Conservation (phyloP, 2,329 filamentous ascomycete genomes). For the Whalleya microplaca region DNA sequence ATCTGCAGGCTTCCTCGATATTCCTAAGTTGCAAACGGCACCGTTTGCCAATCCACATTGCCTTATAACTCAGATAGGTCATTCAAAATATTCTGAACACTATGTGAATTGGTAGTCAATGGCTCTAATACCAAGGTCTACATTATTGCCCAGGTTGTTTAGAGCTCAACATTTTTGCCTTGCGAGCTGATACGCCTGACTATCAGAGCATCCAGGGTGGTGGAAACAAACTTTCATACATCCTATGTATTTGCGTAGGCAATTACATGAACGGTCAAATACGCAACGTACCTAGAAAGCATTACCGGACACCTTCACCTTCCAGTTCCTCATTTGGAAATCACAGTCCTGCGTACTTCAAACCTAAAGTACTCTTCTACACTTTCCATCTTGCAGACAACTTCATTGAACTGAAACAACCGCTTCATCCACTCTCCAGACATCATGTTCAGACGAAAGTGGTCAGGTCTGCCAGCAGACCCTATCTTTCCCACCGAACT, state of each 20-base stretch:
- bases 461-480: constrained; percentile 72
- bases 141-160: no score
- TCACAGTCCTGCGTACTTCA: no score
- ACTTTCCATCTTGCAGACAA: not conserved
- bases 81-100: not conserved
- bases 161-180: no score
- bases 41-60: not conserved
- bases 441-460: constrained; percentile 76
- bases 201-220: no score
- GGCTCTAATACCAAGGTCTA: not conserved
- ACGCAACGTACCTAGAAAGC: no score
- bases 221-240: no score
- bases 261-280: no score
- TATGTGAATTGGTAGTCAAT: not conserved
- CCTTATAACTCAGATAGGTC: not conserved
- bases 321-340: no score
- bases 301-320: no score
- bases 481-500: constrained; percentile 68
- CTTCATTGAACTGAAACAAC: not conserved
- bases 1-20: not conserved
- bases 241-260: no score
- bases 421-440: not conserved
- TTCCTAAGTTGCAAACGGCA: not conserved
- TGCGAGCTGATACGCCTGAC: no score
- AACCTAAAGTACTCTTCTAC: not conserved